Conservation (phyloP, 257 asterid species). For the Ocimum tenuiflorum region DNA sequence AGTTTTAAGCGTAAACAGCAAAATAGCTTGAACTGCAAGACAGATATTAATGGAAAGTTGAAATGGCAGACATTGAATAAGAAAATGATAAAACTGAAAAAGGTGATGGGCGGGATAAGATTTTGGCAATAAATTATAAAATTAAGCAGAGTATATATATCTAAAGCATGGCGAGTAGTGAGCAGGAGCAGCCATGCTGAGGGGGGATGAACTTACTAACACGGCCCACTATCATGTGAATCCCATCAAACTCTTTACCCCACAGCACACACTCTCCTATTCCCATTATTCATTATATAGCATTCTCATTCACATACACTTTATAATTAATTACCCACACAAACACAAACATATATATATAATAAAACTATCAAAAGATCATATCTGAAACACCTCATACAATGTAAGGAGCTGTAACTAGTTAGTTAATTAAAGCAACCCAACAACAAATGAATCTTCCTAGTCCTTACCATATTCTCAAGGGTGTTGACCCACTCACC, state of each 20-base stretch:
- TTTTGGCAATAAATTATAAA: not conserved
- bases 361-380: too few species aligned
- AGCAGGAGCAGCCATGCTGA: conserved; percentile 30
- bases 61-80: not conserved
- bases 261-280: conserved; percentile 32
- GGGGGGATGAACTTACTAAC: conserved; percentile 64
- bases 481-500: conserved; percentile 69
- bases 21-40: not conserved
- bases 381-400: too few species aligned
- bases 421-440: too few species aligned
- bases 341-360: too few species aligned
- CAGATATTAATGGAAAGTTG: not conserved
- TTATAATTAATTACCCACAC: too few species aligned
- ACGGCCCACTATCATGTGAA: conserved; percentile 72
- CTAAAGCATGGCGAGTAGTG: conserved; percentile 24
- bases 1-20: too few species aligned
- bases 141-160: not conserved
- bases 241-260: conserved; percentile 45
- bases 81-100: not conserved
- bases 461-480: conserved; percentile 37
- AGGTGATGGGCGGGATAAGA: not conserved
- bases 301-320: too few species aligned
- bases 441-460: conserved; percentile 48
- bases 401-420: too few species aligned
- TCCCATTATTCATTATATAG: too few species aligned